Base-by-base conservation (phyloP, 2,329 filamentous ascomycete species). In the Pyrenophora graminea region DNA sequence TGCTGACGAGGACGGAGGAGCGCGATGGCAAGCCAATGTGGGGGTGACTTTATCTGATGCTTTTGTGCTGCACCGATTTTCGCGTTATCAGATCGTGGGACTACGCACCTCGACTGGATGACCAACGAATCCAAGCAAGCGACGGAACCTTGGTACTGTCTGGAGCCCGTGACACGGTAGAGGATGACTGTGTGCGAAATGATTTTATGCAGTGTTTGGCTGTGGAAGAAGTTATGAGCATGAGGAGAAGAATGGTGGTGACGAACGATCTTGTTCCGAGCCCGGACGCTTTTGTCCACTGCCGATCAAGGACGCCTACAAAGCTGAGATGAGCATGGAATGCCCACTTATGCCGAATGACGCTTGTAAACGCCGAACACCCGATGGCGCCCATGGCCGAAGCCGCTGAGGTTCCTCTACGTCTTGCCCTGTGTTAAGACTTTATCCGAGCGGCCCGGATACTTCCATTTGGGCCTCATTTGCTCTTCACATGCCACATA, bases 11-110 rank as follows among this genome's bases (percentile, higher is more conserved):
- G 41, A 46, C 45, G 30, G 39, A 36, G 25, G 37, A 30, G 36
- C 36, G 47, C 30, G 42, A 40, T 39, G 25, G 30, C 33, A 36
- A 43, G 19, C 39, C 46, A 42, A 30, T 42, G 53, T 45, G 42
- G 34, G 42, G 45, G 46, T 15, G 19, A 17, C 15, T 36, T 52
- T 49, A 56, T 56, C 53, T 56, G 53, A 56, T 56, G 50, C 40
- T 48, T 48, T 19, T 47, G 44, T 33, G 25, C 36, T 49, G 40
- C 40, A 43, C 44, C 56, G 49, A 56, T 45, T 56, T 52, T 49
- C 39, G 34, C 39, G 31, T 66, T 66, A 68, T 69, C 64, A 63
- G 66, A 69, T 69, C 49, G 63, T 58, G 59, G 62, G 44, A 53
- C 30, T 36, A 45, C 62, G 59, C 49, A 66, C 64, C 53, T 55